Percentiles rank a stretch among this genome's conserved stretches.
Conservation (phyloP, 139 green algal genomes). For the Ulvella scutata region DNA sequence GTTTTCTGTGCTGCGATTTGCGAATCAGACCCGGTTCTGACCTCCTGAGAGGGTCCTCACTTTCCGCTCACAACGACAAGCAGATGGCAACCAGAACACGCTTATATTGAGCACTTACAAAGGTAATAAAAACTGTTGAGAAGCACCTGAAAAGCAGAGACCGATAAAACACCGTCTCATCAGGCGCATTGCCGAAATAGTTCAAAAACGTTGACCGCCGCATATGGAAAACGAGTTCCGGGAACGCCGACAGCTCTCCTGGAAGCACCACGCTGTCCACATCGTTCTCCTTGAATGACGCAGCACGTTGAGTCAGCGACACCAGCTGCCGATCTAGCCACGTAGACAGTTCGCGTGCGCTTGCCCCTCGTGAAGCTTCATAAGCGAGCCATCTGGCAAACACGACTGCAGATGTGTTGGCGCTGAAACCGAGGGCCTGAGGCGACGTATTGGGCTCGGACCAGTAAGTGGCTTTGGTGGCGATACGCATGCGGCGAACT, state of each 20-base stretch:
- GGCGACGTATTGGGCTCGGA: not conserved
- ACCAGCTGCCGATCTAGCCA: constrained; percentile 46
- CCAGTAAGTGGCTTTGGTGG: constrained; percentile 30
- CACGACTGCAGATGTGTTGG: constrained; percentile 11
- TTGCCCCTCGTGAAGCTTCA: not conserved
- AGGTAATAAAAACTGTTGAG: too few relatives aligned
- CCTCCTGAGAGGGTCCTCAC: too few relatives aligned
- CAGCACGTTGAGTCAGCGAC: constrained; percentile 5
- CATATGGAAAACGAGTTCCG: constrained; percentile 54
- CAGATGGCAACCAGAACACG: too few relatives aligned
- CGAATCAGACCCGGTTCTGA: too few relatives aligned
- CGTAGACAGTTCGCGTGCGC: not conserved
- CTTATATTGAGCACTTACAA: too few relatives aligned
- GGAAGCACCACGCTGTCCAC: constrained; percentile 27
- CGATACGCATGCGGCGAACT: constrained; percentile 22
- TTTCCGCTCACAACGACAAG: too few relatives aligned
- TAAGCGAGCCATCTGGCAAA: constrained; percentile 18
- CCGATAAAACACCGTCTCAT: constrained; percentile 44
- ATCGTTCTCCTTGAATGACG: constrained; percentile 28
- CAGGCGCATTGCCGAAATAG: constrained; percentile 38
- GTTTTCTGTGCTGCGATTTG: too few relatives aligned
- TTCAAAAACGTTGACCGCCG: constrained; percentile 32
- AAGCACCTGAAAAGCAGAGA: constrained; percentile 16
- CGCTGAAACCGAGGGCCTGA: not conserved
- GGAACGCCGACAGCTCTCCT: constrained; percentile 26